Conservation (phyloP, 805 yeast species). For the Lachancea cidri region DNA sequence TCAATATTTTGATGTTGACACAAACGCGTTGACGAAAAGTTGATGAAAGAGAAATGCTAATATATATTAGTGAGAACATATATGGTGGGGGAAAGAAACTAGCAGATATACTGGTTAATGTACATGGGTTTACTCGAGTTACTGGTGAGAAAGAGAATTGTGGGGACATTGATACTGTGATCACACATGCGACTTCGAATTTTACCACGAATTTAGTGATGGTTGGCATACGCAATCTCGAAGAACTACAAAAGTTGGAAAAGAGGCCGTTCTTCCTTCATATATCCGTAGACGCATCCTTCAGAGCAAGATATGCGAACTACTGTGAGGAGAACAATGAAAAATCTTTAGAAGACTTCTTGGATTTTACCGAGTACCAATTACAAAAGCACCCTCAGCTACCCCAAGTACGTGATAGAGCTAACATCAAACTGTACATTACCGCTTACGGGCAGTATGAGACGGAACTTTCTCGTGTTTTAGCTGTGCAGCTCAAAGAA, state of each 20-base stretch:
- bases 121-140: background rate
- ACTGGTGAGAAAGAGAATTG: background rate
- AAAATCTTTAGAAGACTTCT: slow-evolving; percentile 5
- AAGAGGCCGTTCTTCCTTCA: slow-evolving; percentile 84
- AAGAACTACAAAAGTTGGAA: slow-evolving; percentile 42
- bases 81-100: slow-evolving; percentile 4
- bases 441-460: slow-evolving; percentile 2
- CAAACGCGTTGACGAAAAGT: background rate
- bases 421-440: slow-evolving; percentile 6
- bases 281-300: slow-evolving; percentile 70
- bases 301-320: slow-evolving; percentile 36
- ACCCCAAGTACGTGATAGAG: slow-evolving; percentile 6
- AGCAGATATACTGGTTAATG: background rate
- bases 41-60: background rate
- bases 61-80: slow-evolving; percentile 6
- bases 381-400: slow-evolving; percentile 1
- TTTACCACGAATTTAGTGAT: slow-evolving; percentile 65
- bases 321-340: background rate
- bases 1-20: background rate
- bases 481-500: slow-evolving; percentile 3
- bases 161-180: slow-evolving; percentile 37
- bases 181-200: slow-evolving; percentile 56
- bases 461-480: background rate
- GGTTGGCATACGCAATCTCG: slow-evolving; percentile 41
- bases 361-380: slow-evolving; percentile 3